phyloP scores from a whole-genome alignment of 768 basidiomycete genomes.

The Lentinula guzmanii region DNA sequence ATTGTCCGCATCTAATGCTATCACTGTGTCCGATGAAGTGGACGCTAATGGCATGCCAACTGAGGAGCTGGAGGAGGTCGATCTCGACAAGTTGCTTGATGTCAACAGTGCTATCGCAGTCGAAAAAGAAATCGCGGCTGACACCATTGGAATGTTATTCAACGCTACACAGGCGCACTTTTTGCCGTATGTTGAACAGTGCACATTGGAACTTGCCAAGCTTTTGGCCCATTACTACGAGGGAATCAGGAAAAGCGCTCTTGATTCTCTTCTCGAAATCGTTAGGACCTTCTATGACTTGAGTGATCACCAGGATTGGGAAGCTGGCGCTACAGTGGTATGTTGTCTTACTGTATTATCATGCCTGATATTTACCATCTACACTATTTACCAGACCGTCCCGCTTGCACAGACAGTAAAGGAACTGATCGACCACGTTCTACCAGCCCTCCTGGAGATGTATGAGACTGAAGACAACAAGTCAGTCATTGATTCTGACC shows the following conservation, averaged over 20 bases:
- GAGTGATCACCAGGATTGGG: conserved; percentile 78
- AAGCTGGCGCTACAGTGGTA: conserved; percentile 62
- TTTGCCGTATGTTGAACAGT: conserved; percentile 85
- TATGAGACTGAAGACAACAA: conserved; percentile 96
- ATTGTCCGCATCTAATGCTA: conserved; percentile 65
- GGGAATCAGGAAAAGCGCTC: conserved; percentile 92
- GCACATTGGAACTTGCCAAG: conserved; percentile 69
- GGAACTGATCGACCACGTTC: conserved; percentile 69
- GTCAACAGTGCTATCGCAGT: conserved; percentile 96
- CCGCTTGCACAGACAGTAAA: conserved; percentile 66
- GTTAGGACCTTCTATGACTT: conserved; percentile 90
- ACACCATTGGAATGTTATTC: conserved; percentile 91
- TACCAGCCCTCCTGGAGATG: conserved; percentile 78
- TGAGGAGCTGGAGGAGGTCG: conserved; percentile 69
- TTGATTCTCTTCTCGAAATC: conserved; percentile 82
- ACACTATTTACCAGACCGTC: conserved; percentile 22
- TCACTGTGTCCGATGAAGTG: conserved; percentile 46
- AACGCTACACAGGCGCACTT: conserved; percentile 75
- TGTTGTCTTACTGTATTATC: conserved; percentile 15
- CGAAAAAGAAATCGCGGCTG: conserved; percentile 98
- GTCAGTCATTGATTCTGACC: conserved; percentile 44
- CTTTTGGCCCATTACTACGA: conserved; percentile 93
- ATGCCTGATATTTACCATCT: conserved; percentile 8
- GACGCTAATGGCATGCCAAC: conserved; percentile 53
- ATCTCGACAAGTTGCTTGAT: conserved; percentile 82